phyloP scores from a whole-genome alignment of 2,329 filamentous ascomycete species.

The Orbilia javanica region DNA sequence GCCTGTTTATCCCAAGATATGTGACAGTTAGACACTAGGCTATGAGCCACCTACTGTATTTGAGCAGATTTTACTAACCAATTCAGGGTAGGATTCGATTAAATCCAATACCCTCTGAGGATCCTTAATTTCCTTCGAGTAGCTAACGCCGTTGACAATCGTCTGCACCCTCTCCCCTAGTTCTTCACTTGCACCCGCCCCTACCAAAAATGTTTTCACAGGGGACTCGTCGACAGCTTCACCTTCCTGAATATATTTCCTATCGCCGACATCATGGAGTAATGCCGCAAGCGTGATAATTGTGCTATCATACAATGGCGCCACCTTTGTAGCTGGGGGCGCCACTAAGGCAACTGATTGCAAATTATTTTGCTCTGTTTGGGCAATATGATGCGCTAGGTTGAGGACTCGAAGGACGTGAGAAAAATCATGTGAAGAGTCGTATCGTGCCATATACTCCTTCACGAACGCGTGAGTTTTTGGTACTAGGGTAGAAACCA shows the following conservation, averaged over 20 bases:
- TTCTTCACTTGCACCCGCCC: conserved; percentile 70
- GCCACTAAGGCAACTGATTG: conserved; percentile 22
- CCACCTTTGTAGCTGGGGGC: conserved; percentile 60
- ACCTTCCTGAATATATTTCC: conserved; percentile 74
- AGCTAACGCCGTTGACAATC: conserved; percentile 82
- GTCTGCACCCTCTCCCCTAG: conserved; percentile 77
- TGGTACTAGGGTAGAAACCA: conserved; percentile 69
- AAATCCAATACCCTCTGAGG: conserved; percentile 73
- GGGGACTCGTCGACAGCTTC: conserved; percentile 68
- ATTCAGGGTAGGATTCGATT: conserved; percentile 77
- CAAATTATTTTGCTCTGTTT: conserved; percentile 65
- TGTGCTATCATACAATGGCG: conserved; percentile 68
- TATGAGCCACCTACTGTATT: background rate
- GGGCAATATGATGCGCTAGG: conserved; percentile 75
- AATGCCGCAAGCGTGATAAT: conserved; percentile 78
- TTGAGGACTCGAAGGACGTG: conserved; percentile 84
- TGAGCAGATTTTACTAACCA: conserved; percentile 64
- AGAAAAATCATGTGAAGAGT: conserved; percentile 87
- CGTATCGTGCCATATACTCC: conserved; percentile 80
- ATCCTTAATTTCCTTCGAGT: conserved; percentile 78
- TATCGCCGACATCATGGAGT: conserved; percentile 90
- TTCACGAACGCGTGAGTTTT: conserved; percentile 75
- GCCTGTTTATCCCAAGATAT: conserved; percentile 65
- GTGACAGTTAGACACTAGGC: background rate
- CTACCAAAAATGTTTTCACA: conserved; percentile 71